phyloP scores from a whole-genome alignment of 2,329 filamentous ascomycete species.

The Fusarium clavum region DNA sequence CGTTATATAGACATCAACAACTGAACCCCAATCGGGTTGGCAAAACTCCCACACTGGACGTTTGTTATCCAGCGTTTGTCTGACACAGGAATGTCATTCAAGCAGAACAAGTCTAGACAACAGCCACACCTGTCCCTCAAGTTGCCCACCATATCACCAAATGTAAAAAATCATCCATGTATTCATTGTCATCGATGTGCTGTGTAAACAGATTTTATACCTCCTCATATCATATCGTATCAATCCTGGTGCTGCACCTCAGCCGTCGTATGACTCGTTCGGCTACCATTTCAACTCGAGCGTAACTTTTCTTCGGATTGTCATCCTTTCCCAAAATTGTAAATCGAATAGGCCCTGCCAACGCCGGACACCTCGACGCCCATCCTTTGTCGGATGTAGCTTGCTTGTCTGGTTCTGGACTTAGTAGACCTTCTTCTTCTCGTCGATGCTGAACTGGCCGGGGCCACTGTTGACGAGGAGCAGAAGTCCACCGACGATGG shows the following conservation, averaged over 20 bases:
- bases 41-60: background rate
- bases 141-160: constrained; percentile 4
- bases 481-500: constrained; percentile 95
- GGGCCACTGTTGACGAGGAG: constrained; percentile 99
- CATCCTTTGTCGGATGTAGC: constrained; percentile 17
- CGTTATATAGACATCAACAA: constrained; percentile 6
- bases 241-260: constrained; percentile 20
- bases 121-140: background rate
- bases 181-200: constrained; percentile 37
- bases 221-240: constrained; percentile 19
- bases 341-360: constrained; percentile 41
- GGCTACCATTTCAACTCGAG: constrained; percentile 11
- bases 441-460: constrained; percentile 96
- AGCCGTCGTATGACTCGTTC: constrained; percentile 18
- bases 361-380: constrained; percentile 39
- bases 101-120: constrained; percentile 8
- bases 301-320: constrained; percentile 30
- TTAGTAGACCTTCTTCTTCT: constrained; percentile 99
- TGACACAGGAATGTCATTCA: background rate
- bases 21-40: background rate
- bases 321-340: constrained; percentile 30
- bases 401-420: constrained; percentile 6
- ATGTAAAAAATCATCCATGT: constrained; percentile 30
- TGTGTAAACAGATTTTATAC: constrained; percentile 33
- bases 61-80: background rate